Base-by-base conservation (phyloP, 1,284 basidiomycete genomes). In the Amylostereum areolatum region DNA sequence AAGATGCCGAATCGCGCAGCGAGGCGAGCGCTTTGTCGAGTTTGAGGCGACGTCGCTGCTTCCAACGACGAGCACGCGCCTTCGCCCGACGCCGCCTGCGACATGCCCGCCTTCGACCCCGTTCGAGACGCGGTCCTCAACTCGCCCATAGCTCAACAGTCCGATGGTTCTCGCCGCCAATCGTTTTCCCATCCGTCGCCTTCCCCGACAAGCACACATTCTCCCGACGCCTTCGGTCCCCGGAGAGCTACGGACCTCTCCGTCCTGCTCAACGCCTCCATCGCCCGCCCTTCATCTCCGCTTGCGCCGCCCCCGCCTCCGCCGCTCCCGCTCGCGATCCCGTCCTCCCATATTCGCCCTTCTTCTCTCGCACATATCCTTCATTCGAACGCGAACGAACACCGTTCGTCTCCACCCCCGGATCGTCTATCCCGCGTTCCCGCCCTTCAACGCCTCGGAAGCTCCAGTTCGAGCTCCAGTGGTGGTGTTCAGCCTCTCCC, bases 101-200 rank as follows among this genome's bases (percentile, higher is more conserved):
- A 18, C 56, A 85, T 88, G 85, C 84, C 85, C 60, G 81, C 81
- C 53, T 89, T 88, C 73, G 86, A 89, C 75, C 87, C 87, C 61
- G 86, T 89, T 52, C 78, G 85, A 62, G 85, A 89, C 75, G 85
- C 85, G 55, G 84, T 85, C 61, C 75, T 83, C 59, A 85, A 85
- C 67, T 85, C 84, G 35, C 80, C 79, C 18, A 18, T 18, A 18
- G 18, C 18, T 18, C 18, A 18, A 18, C 18, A 18, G 18, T 18
- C 18, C 18, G 18, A 18, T 18, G 57, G 73, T 55, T 61, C 62
- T 27, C 62, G 57, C 45, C 57, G 62, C 18, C 62, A 58, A 39
- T 53, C 61, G 33, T 63, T 68, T 41, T 62, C 65, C 55, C 45
- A 45, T 56, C 55, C 49, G 32, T 62, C 57, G 60, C 63, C 52